Evolutionary conservation across 257 asterid genomes (phyloP).

Genomic region (Lavandula angustifolia): DNA sequence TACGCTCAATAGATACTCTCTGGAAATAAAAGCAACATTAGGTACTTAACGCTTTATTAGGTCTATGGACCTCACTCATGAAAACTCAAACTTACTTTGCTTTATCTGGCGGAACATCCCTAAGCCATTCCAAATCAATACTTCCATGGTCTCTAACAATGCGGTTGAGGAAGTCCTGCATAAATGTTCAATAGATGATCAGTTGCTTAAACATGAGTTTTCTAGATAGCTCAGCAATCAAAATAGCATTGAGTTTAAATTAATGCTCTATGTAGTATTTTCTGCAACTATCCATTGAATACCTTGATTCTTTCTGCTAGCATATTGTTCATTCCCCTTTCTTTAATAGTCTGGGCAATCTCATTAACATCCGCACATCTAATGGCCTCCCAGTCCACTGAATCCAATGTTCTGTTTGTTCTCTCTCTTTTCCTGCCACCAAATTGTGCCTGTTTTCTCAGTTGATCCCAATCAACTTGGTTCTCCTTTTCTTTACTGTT

Average conservation of each 20-base stretch:
- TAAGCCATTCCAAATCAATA: constrained; percentile 89
- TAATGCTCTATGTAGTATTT: constrained; percentile 14
- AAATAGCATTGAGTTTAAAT: neutral
- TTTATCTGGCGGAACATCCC: constrained; percentile 94
- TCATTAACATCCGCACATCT: constrained; percentile 78
- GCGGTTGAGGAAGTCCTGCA: constrained; percentile 88
- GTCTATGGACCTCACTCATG: constrained; percentile 22
- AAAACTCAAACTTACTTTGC: constrained; percentile 66
- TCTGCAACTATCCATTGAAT: constrained; percentile 21
- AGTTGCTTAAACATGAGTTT: constrained; percentile 27
- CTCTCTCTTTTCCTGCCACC: constrained; percentile 52
- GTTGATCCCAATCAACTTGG: constrained; percentile 68
- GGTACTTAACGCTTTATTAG: constrained; percentile 17
- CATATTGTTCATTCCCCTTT: constrained; percentile 95
- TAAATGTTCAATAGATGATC: constrained; percentile 29
- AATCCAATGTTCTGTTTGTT: constrained; percentile 63
- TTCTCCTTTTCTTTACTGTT: constrained; percentile 54
- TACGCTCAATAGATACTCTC: constrained; percentile 89
- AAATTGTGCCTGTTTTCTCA: constrained; percentile 55
- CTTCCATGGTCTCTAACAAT: constrained; percentile 83
- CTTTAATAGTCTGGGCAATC: constrained; percentile 80
- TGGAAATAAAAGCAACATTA: constrained; percentile 41
- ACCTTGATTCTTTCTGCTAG: constrained; percentile 94
- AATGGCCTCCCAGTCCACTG: constrained; percentile 96
- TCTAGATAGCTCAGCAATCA: constrained; percentile 18